Evolutionary conservation across 495 filamentous ascomycete genomes (phyloP), one percentile per base, ranked within the genome.

Genomic region (Apodospora peruviana): DNA sequence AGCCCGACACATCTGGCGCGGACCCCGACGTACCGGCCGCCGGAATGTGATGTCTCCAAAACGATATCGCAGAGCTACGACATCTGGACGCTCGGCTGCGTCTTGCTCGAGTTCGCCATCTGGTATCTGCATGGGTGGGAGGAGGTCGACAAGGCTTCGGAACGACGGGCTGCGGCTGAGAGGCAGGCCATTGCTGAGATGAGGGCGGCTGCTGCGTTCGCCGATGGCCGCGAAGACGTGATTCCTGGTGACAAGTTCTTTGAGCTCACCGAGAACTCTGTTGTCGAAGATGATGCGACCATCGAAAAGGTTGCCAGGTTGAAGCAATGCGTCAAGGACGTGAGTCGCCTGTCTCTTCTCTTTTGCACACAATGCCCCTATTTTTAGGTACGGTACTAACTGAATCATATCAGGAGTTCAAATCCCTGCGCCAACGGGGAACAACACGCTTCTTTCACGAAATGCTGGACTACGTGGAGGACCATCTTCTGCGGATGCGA

Each of bases 21-120:
- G 18, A 19, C 43, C 11, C 20, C 24, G 16, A 46, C 43, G 4
- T 46, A 46, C 20, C 43, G 43, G 11, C 43, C 43, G 11, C 43
- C 43, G 7, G 43, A 46, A 23, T 46, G 43, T 29, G 43, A 46
- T 18, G 43, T 46, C 21, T 16, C 12, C 4, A 8, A 23, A 5
- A 46, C 4, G 3, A 37, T 46, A 17, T 18, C 27, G 4, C 43
- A 23, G 12, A 35, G 43, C 18, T 46, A 46, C 18, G 43, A 46
- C 20, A 37, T 46, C 9, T 46, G 43, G 43, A 36, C 43, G 11
- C 29, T 46, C 4, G 43, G 43, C 7, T 46, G 43, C 29, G 21
- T 46, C 18, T 37, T 46, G 5, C 43, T 36, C 7, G 43, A 46
- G 43, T 37, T 46, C 19, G 24, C 20, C 16, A 24, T 37, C 16